Base-by-base conservation (phyloP, 2,329 filamentous ascomycete species). In the Zarea fungicola region DNA sequence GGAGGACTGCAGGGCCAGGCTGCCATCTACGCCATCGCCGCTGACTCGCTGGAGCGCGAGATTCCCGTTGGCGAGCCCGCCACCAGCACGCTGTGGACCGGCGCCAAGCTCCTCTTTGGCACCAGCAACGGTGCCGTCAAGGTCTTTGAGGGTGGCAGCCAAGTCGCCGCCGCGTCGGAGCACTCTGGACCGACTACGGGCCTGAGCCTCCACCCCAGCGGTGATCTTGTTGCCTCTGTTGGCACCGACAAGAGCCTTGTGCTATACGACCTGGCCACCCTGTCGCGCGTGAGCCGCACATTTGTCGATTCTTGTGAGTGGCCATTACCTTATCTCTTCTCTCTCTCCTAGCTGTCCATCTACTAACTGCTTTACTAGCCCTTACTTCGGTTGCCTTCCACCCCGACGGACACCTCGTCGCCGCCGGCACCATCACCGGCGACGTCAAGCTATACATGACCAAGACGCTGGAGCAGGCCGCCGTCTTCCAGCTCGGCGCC, bases 381-480 rank as follows among this genome's bases (percentile, higher is more conserved):
- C 73, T 95, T 39, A 87, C 86, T 1, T 80, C 84, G 43, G 87
- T 84, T 55, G 81, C 85, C 28, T 97, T 99, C 77, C 93, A 99
- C 65, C 93, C 95, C 6, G 93, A 99, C 62, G 93, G 93, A n/a
- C 89, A 96, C 63, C 77, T 99, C 6, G 82, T 97, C 58, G 92
- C 89, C 32, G 87, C 85, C 3, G 93, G 92, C 54, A 87, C 86
- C n/a, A 72, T 73, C 9, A 77, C 85, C 42, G 89, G 89, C 37
- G 83, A 89, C 50, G 86, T 99, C 65, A 89, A 91, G 65, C 80
- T 99, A 46, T 97, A 87, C 69, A 87, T 96, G 67, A 85, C 90
- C 57, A 91, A 87, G 66, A 87, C 81, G 0, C 85, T 90, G 31
- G 80, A 84, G 52, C 78, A 83, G 56, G 88, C 89, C 23, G 89